Base-by-base conservation (phyloP, 371 early-diverging fungal genomes). In the Mortierella sp. region DNA sequence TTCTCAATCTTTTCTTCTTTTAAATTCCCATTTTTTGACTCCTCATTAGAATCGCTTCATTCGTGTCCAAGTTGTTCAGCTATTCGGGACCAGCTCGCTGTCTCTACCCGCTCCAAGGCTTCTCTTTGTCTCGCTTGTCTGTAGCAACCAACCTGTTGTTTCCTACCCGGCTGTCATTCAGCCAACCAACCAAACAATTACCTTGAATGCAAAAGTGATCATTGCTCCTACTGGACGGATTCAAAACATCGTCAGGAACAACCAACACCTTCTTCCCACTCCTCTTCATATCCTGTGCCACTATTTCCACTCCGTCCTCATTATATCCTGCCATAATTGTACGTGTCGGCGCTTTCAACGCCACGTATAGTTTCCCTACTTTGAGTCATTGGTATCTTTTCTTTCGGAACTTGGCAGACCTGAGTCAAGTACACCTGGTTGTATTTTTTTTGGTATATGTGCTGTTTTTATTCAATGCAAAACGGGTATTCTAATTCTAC, bases 281-380 rank as follows among this genome's bases (percentile, higher is more conserved):
- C 22, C n/a, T 49, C 45, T 4, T 11, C 45, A 43, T 43, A 43
- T 43, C 18, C 16, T 16, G 18, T 43, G 18, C 45, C 52, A n/a
- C 22, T 52, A 52, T 52, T 52, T 52, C 52, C 52, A 22, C 3
- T 9, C 18, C 22, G 24, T 18, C 1, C 3, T 52, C 52, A 24
- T 24, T 52, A 52, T 52, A 52, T 55, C 55, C 55, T 26, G 24
- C 55, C 30, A 55, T 28, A 16, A 26, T 24, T 55, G 55, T 55
- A 55, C 55, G 55, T 55, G 55, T 55, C 0, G 9, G 24, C 16
- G 16, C 11, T 16, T 10, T 55, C 55, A 26, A 55, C 10, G 18
- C 18, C 52, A 52, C 55, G 55, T 55, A 55, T 55, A 55, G 55
- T 55, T 55, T 52, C 20, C 20, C 10, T 55, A 26, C 24, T 55